These are phyloP conservation scores for Paramecium caudatum DNA, from an alignment of 73 alveolate species.

Conservation along the genomic window DNA sequence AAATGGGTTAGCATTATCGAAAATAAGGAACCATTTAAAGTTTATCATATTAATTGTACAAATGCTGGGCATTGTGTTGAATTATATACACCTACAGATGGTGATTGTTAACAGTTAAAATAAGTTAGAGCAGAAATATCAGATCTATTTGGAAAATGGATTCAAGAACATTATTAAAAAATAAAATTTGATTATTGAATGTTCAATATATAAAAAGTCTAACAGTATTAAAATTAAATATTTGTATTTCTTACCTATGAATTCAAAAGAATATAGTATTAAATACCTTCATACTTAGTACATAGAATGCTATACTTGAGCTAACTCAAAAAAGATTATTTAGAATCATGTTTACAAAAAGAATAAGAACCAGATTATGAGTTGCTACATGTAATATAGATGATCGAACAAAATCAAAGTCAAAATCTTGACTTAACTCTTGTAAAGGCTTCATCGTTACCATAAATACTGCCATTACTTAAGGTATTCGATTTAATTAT, in stretches of 20 bases:
- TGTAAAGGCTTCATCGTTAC: not conserved
- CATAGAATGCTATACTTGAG: conserved; percentile 65
- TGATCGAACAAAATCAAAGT: not conserved
- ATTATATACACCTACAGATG: conserved; percentile 76
- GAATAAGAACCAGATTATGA: conserved; percentile 45
- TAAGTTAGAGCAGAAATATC: conserved; percentile 20
- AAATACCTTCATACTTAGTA: not conserved
- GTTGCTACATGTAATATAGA: not conserved
- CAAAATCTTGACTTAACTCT: not conserved
- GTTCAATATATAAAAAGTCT: too few relatives aligned
- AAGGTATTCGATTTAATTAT: not conserved
- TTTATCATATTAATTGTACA: conserved; percentile 79
- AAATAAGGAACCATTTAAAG: conserved; percentile 60
- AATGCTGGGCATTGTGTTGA: conserved; percentile 91
- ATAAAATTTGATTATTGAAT: conserved; percentile 1
- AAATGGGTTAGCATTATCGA: conserved; percentile 81
- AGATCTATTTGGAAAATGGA: conserved; percentile 18
- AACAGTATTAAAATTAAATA: conserved; percentile 51
- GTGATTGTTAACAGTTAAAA: not conserved
- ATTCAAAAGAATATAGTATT: conserved; percentile 34
- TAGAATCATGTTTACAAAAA: conserved; percentile 5
- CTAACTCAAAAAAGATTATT: conserved; percentile 22
- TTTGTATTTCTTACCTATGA: conserved; percentile 13
- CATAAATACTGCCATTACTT: not conserved
- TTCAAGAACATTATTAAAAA: not conserved